A percentile compares a stretch with the other conserved stretches of the same genome.
phyloP scores from a whole-genome alignment of 345 rosid genomes.

The Arabidopsis arenosa region DNA sequence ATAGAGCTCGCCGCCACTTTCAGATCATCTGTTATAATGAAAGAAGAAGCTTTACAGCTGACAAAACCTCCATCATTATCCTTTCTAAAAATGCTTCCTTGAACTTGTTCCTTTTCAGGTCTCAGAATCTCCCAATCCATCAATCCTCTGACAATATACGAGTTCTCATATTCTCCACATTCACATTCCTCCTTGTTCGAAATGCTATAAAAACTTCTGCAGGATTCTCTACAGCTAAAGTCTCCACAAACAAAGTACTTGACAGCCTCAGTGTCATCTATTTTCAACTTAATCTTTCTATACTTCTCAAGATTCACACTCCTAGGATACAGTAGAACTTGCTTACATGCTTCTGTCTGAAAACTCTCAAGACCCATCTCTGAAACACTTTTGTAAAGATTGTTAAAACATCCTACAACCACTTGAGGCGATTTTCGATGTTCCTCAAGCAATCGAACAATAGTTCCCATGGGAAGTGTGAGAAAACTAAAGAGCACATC shows the following conservation, averaged over 20 bases:
- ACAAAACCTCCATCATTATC: background rate
- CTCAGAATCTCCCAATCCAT: background rate
- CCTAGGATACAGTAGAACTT: slow-evolving; percentile 15
- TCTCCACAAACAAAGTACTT: background rate
- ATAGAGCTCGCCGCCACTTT: slow-evolving; percentile 3
- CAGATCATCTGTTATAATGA: slow-evolving; percentile 24
- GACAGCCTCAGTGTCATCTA: slow-evolving; percentile 4
- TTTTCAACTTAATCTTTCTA: slow-evolving; percentile 6
- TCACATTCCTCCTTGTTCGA: background rate
- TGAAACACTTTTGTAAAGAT: slow-evolving; percentile 30
- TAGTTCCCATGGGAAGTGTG: slow-evolving; percentile 24
- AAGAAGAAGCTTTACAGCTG: background rate
- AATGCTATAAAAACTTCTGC: background rate
- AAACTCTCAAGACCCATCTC: slow-evolving; percentile 1
- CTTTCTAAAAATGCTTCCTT: background rate
- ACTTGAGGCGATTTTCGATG: slow-evolving; percentile 1
- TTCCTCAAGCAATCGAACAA: slow-evolving; percentile 18
- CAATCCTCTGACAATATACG: too few species aligned
- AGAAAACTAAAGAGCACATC: slow-evolving; percentile 32
- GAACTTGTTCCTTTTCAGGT: background rate
- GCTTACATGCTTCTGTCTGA: slow-evolving; percentile 19
- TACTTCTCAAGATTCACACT: background rate
- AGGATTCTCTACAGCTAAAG: too few species aligned
- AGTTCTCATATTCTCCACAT: background rate
- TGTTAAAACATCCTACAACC: slow-evolving; percentile 24